A percentile compares a stretch with the other conserved stretches of the same genome.
These are phyloP conservation scores for Populus hybrid DNA, from an alignment of 441 rosid species.

Conservation along the genomic window DNA sequence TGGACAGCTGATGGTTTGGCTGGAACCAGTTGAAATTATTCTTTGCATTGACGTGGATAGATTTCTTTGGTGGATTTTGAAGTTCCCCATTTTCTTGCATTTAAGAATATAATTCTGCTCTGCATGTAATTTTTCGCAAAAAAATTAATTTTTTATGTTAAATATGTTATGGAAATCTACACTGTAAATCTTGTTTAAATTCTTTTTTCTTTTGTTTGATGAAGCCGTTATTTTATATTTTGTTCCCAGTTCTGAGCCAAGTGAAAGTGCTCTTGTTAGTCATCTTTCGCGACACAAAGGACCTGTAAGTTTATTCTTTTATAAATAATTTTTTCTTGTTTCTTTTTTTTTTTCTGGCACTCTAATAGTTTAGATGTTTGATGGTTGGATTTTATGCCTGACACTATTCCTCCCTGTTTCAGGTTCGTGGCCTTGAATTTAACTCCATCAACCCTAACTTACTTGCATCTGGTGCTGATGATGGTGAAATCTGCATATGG, in stretches of 20 bases:
- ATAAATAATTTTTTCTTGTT: neutral
- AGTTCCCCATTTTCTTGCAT: neutral
- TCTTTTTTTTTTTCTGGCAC: neutral
- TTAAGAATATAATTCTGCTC: neutral
- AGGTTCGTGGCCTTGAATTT: conserved; percentile 99
- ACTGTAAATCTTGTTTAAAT: neutral
- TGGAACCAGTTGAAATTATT: neutral
- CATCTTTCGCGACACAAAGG: conserved; percentile 88
- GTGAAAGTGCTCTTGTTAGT: conserved; percentile 61
- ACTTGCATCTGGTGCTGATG: conserved; percentile 98
- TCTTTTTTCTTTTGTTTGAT: neutral
- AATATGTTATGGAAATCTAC: neutral
- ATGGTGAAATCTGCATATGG: conserved; percentile 98
- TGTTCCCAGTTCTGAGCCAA: conserved; percentile 55
- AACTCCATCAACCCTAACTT: conserved; percentile 67
- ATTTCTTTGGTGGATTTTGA: neutral
- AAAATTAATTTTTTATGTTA: neutral
- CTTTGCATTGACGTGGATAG: neutral
- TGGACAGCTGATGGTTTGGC: neutral
- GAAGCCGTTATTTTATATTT: conserved; percentile 10
- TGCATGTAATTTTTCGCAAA: neutral
- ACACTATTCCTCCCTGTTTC: conserved; percentile 19
- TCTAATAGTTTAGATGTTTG: conserved; percentile 12
- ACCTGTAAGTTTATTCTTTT: conserved; percentile 62
- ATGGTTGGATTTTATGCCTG: conserved; percentile 13